phyloP scores from a whole-genome alignment of 2,329 filamentous ascomycete genomes.

The Sporothrix variecibatus region DNA sequence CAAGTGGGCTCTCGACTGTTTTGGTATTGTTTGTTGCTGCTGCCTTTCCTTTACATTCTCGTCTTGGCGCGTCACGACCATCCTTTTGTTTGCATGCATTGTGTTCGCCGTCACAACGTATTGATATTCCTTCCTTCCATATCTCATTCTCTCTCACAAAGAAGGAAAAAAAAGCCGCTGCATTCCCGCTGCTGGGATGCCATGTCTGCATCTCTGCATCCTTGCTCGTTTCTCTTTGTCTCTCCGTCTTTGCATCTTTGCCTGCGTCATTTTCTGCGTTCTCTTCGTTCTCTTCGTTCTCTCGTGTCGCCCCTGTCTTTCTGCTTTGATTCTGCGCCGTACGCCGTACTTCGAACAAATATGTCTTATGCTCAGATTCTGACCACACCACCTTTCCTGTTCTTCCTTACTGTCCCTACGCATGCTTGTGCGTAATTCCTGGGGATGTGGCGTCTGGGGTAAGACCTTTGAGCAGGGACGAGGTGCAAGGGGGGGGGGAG shows the following conservation, averaged over 20 bases:
- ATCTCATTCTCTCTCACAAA: not conserved
- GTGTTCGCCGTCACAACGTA: not conserved
- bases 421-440: slow-evolving; percentile 4
- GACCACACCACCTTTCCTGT: not conserved
- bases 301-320: not conserved
- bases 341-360: not conserved
- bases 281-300: not conserved
- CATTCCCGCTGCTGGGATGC: not conserved
- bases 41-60: not conserved
- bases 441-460: slow-evolving; percentile 21
- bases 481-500: not conserved
- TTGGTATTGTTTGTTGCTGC: not conserved
- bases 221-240: not conserved
- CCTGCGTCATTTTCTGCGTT: not conserved
- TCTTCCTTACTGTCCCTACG: not conserved
- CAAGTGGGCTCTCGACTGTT: not conserved
- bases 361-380: not conserved
- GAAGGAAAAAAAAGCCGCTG: not conserved
- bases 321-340: not conserved
- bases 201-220: not conserved
- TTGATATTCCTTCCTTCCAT: not conserved
- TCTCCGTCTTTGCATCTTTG: not conserved
- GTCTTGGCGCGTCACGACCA: not conserved
- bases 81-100: not conserved
- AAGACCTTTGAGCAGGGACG: not conserved